These are phyloP conservation scores for Penicillium fuscoglaucum DNA, from an alignment of 2,329 filamentous ascomycete genomes.

Conservation along the genomic window DNA sequence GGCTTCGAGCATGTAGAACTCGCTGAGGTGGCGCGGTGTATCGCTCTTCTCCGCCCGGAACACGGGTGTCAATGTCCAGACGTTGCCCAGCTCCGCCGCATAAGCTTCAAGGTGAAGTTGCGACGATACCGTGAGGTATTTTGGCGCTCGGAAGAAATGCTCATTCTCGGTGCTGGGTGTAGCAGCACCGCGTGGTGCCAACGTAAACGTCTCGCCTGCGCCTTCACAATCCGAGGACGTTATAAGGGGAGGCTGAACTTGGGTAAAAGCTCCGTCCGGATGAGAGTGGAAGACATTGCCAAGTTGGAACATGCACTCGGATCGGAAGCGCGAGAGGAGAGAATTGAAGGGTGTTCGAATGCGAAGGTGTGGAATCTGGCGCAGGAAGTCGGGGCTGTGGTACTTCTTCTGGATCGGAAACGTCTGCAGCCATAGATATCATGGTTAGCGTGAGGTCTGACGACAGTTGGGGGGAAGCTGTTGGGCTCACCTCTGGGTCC, in stretches of 20 bases:
- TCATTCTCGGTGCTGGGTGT: conserved; percentile 41
- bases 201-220: conserved; percentile 86
- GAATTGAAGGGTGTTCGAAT: conserved; percentile 78
- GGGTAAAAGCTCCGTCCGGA: conserved; percentile 58
- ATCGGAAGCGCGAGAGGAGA: conserved; percentile 77
- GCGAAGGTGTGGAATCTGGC: conserved; percentile 83
- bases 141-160: conserved; percentile 79
- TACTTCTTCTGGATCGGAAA: conserved; percentile 97
- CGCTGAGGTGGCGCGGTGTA: conserved; percentile 88
- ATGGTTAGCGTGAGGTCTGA: conserved; percentile 11
- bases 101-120: conserved; percentile 94
- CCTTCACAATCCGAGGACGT: conserved; percentile 98
- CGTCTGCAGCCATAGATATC: conserved; percentile 54
- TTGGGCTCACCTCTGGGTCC: conserved; percentile 68
- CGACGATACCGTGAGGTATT: conserved; percentile 92
- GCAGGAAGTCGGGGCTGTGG: conserved; percentile 83
- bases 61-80: conserved; percentile 91
- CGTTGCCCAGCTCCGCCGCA: conserved; percentile 80
- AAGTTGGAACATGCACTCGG: conserved; percentile 71
- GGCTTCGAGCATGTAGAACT: conserved; percentile 98
- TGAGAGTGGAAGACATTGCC: conserved; percentile 70
- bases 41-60: conserved; percentile 94
- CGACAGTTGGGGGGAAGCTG: conserved; percentile 1
- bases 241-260: conserved; percentile 90
- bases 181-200: conserved; percentile 52